phyloP scores from a whole-genome alignment of 306 rosid species.

The Casuarina cunninghamiana region DNA sequence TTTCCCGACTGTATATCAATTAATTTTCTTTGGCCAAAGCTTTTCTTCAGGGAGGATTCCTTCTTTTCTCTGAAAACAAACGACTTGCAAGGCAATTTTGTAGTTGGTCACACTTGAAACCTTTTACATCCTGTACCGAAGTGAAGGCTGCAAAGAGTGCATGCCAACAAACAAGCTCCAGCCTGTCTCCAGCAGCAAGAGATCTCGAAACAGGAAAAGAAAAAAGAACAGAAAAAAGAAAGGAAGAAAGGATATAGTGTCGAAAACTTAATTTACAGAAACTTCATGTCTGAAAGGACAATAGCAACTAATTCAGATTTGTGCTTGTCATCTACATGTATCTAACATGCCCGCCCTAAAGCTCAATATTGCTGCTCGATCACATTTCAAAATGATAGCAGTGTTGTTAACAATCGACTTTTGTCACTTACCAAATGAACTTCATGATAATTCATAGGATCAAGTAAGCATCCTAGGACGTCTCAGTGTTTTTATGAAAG shows the following conservation, averaged over 20 bases:
- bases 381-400: slow-evolving; percentile 3
- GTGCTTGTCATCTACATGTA: slow-evolving; percentile 11
- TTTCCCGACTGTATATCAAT: too few relatives aligned
- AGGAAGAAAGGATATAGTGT: too few relatives aligned
- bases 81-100: too few relatives aligned
- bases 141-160: neutral
- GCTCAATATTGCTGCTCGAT: neutral
- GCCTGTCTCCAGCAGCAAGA: too few relatives aligned
- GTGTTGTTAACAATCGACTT: neutral
- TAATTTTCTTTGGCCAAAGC: too few relatives aligned
- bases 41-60: too few relatives aligned
- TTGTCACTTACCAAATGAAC: slow-evolving; percentile 10
- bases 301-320: neutral
- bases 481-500: slow-evolving; percentile 49
- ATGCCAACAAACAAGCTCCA: too few relatives aligned
- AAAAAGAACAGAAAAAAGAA: too few relatives aligned
- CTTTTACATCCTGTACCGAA: too few relatives aligned
- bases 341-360: slow-evolving; percentile 2
- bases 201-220: too few relatives aligned
- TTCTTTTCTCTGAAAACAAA: too few relatives aligned
- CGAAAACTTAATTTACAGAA: neutral
- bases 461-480: neutral
- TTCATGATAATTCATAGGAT: slow-evolving; percentile 13
- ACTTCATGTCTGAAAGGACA: neutral
- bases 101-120: too few relatives aligned